Evolutionary conservation across 2,329 filamentous ascomycete genomes (phyloP), one percentile per base, ranked within the genome.

Genomic region (Cryphonectria nitschkei): DNA sequence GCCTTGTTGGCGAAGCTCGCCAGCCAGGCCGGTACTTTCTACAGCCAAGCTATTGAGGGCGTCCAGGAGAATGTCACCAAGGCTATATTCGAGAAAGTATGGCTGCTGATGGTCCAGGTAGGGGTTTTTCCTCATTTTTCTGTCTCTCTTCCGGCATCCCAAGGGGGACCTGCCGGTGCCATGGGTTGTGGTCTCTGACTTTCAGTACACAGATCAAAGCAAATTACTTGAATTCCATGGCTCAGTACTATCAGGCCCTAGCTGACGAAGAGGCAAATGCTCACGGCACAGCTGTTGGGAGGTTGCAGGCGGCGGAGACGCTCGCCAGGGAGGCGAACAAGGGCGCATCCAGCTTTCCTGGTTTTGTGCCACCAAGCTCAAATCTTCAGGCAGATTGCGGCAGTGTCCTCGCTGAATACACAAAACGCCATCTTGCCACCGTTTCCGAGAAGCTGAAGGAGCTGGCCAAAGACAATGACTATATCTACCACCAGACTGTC

Each of bases 401-500:
- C 0, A 77, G 86, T 0, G 86, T 90, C 67, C 82, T 99, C 50
- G 84, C 89, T n/a, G 94, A 97, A 46, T 88, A 97, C 74, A 91
- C 93, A 22, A 97, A 94, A 79, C 89, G 94, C 73, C 95, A 98
- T 76, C 82, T 93, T 39, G 86, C 92, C 0, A 91, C 89, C 43
- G 91, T 97, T 3, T 92, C 97, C 78, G 92, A 95, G 73, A 95
- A 93, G 79, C 84, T 97, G 32, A 84, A 85, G 26, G 90, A 93
- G 72, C 86, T 95, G 65, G 86, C 88, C 75, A 97, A 97, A 77
- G 96, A 99, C 80, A 99, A 99, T 75, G 96, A 99, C 79, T 98
- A 96, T 80, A 97, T 99, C 79, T 99, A 99, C 78, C 96, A 99
- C 79, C 94, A 98, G 76, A 91, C 90, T 1, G 91, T 99, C 1